These are phyloP conservation scores for Aureobasidium sp. DNA, from an alignment of 2,329 filamentous ascomycete genomes.

Conservation along the genomic window DNA sequence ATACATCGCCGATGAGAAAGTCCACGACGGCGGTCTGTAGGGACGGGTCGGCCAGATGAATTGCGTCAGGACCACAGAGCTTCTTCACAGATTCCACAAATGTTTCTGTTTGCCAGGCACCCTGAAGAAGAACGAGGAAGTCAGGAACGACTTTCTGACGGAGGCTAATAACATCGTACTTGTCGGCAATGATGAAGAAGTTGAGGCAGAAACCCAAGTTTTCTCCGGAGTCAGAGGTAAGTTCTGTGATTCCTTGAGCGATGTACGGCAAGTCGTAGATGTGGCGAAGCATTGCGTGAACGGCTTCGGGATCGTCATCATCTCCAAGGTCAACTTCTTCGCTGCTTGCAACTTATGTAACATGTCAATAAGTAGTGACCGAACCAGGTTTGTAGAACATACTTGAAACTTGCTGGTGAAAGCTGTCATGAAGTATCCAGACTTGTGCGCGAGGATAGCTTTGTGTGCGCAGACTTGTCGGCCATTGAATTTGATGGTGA, in stretches of 20 bases:
- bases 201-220: not conserved
- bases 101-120: not conserved
- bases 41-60: not conserved
- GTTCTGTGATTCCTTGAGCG: not conserved
- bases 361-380: not conserved
- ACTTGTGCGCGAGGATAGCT: not conserved
- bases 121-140: not conserved
- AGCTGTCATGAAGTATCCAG: not conserved
- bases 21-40: not conserved
- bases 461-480: not conserved
- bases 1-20: not conserved
- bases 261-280: not conserved
- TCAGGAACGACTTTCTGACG: not conserved
- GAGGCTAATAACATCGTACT: conserved; percentile 17
- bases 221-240: not conserved
- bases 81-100: not conserved
- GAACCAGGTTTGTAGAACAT: not conserved
- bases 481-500: not conserved
- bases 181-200: conserved; percentile 18
- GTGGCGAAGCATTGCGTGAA: not conserved
- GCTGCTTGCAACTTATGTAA: not conserved
- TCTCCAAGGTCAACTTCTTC: not conserved
- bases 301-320: not conserved
- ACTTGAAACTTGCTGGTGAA: not conserved
- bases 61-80: not conserved